Percentiles rank a stretch among this genome's conserved stretches.
These are phyloP conservation scores for Pythium aquatile DNA, from an alignment of 352 stramenopile genomes.

Conservation along the genomic window DNA sequence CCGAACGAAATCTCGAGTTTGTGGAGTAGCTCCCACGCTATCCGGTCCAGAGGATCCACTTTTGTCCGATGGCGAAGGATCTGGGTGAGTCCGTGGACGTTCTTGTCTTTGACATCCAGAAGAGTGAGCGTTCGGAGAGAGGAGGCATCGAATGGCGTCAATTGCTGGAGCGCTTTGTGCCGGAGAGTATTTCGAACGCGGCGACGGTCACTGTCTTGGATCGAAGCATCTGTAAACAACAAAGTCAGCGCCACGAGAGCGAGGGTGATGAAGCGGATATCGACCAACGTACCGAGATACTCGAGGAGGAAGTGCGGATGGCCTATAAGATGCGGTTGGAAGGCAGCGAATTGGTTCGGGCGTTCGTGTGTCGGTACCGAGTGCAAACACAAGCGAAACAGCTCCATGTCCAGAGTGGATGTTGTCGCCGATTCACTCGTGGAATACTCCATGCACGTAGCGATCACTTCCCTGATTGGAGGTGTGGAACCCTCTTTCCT, in stretches of 20 bases:
- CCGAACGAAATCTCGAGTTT: constrained; percentile 63
- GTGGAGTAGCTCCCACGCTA: constrained; percentile 45
- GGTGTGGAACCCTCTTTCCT: background rate
- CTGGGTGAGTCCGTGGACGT: constrained; percentile 4
- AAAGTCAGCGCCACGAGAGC: background rate
- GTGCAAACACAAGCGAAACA: constrained; percentile 19
- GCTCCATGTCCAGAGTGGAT: constrained; percentile 11
- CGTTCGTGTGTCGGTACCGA: constrained; percentile 10
- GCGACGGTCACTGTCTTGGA: constrained; percentile 14
- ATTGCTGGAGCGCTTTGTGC: background rate
- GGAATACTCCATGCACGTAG: constrained; percentile 3
- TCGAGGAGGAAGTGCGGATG: constrained; percentile 8
- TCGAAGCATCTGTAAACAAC: constrained; percentile 7
- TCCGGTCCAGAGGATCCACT: constrained; percentile 13
- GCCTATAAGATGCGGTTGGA: background rate
- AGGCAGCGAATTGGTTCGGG: constrained; percentile 3
- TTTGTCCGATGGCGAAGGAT: constrained; percentile 15
- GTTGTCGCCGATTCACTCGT: background rate
- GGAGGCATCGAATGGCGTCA: background rate
- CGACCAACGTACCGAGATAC: constrained; percentile 13
- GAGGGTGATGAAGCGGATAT: too few species aligned
- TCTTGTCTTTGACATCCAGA: constrained; percentile 19
- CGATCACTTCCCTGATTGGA: background rate
- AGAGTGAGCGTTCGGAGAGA: constrained; percentile 9
- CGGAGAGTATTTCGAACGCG: constrained; percentile 11